phyloP scores from a whole-genome alignment of 805 yeast species.

The Cyberlindnera lachancei region DNA sequence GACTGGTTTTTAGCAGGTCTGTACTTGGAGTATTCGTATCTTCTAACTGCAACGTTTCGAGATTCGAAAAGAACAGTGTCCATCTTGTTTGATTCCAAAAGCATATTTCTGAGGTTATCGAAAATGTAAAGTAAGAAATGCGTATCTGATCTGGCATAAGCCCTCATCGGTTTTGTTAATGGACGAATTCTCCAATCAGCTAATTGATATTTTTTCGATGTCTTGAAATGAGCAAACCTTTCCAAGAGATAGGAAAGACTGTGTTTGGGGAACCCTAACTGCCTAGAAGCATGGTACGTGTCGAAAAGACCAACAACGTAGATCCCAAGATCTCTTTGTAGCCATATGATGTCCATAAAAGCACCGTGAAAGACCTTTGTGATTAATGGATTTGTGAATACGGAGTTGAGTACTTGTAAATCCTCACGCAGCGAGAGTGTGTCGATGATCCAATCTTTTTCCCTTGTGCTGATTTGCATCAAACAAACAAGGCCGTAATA shows the following conservation, averaged over 20 bases:
- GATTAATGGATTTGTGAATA: conserved; percentile 75
- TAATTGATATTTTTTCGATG: conserved; percentile 89
- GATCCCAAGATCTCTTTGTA: conserved; percentile 90
- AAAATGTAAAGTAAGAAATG: conserved; percentile 81
- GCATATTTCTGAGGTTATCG: conserved; percentile 60
- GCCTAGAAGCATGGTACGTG: conserved; percentile 83
- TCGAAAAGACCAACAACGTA: conserved; percentile 88
- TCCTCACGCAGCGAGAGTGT: conserved; percentile 74
- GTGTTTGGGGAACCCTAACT: conserved; percentile 71
- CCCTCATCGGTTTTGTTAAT: conserved; percentile 60
- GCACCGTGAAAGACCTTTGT: conserved; percentile 95
- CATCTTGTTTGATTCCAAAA: conserved; percentile 44
- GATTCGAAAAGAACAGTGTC: conserved; percentile 67
- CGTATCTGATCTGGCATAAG: conserved; percentile 92
- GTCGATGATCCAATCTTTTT: conserved; percentile 83
- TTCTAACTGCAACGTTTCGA: conserved; percentile 67
- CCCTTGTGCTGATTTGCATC: conserved; percentile 83
- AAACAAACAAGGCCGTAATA: conserved; percentile 86
- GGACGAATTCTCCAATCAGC: conserved; percentile 98
- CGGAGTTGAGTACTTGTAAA: conserved; percentile 53
- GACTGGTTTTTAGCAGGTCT: conserved; percentile 31
- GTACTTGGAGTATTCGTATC: conserved; percentile 74
- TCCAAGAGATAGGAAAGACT: conserved; percentile 83
- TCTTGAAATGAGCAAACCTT: conserved; percentile 69
- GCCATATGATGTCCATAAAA: conserved; percentile 93